Base-by-base conservation (phyloP, 768 basidiomycete genomes). In the Boletus speciosus region DNA sequence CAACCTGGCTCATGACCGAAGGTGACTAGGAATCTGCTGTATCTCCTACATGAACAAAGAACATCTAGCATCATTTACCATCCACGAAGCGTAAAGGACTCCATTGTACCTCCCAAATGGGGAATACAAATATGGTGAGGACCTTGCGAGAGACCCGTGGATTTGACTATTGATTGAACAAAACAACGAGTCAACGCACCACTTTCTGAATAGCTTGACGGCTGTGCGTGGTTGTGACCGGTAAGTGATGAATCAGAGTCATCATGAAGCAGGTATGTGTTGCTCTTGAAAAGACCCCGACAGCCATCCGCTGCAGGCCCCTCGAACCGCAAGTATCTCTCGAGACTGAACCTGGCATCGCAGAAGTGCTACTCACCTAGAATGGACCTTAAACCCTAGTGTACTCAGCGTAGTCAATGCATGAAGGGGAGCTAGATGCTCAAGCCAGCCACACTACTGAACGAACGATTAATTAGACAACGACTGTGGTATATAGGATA, bases 1-100 rank as follows among this genome's bases (percentile, higher is more conserved):
- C 91, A 0, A 73, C 83, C 37, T 96, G 93, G 93, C 75, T 97
- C 43, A 78, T 93, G 73, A 79, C 81, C 9, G 90, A 93, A 71
- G 89, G 83, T 35, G 88, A 92, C 60, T 88, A 63, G 37, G 42
- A 35, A 38, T 11, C 21, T 39, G 19, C 23, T 16, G 44, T 56
- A 52, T 64, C 14, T 54, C 16, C 12, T 29, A 5, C 31, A 5
- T 8, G 23, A 27, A 35, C 40, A 35, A 37, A 10, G 27, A 16
- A 27, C 12, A 47, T 54, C 39, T 45, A 49, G 16, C 16, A 39
- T 19, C 23, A 46, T 55, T 47, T 31, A 27, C 15, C n/a, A 36
- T 42, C 27, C 16, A 48, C 10, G 27, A 43, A 21, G 39, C 29
- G 8, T 9, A 14, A 29, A 29, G 11, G 16, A 19, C 27, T 44